Percentiles rank a stretch among this genome's conserved stretches.
These are phyloP conservation scores for Rhynchosporium agropyri DNA, from an alignment of 2,329 filamentous ascomycete species.

Conservation along the genomic window DNA sequence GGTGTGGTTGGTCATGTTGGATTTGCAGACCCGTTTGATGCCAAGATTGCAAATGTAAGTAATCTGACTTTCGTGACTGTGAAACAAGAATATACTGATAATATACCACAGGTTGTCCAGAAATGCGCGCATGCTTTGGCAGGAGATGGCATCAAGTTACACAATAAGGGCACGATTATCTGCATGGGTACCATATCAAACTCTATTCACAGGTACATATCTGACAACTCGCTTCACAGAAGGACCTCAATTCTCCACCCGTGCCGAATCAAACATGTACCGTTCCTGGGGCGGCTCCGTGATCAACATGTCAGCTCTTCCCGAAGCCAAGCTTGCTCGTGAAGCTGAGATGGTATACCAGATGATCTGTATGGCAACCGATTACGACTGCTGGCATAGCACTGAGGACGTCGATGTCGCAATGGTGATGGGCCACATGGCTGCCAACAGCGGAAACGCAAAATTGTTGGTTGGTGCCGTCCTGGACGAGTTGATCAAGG, in stretches of 20 bases:
- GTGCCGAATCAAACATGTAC: conserved; percentile 94
- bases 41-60: conserved; percentile 62
- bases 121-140: conserved; percentile 74
- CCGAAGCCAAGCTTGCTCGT: conserved; percentile 92
- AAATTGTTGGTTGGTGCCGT: conserved; percentile 83
- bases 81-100: not conserved
- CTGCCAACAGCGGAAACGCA: conserved; percentile 87
- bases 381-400: conserved; percentile 98
- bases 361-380: conserved; percentile 99
- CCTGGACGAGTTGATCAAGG: conserved; percentile 78
- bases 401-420: conserved; percentile 86
- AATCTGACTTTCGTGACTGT: not conserved
- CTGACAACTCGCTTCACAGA: conserved; percentile 54
- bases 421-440: conserved; percentile 98
- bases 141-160: conserved; percentile 82
- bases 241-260: conserved; percentile 97
- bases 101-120: conserved; percentile 60
- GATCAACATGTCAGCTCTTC: conserved; percentile 97
- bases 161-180: conserved; percentile 81
- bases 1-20: conserved; percentile 93
- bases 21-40: conserved; percentile 95
- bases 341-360: conserved; percentile 97
- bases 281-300: conserved; percentile 89
- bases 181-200: conserved; percentile 76
- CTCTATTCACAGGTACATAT: too few species aligned